A percentile compares a stretch with the other conserved stretches of the same genome.
phyloP scores from a whole-genome alignment of 2,329 filamentous ascomycete genomes.

The Nigrospora sphaerica region DNA sequence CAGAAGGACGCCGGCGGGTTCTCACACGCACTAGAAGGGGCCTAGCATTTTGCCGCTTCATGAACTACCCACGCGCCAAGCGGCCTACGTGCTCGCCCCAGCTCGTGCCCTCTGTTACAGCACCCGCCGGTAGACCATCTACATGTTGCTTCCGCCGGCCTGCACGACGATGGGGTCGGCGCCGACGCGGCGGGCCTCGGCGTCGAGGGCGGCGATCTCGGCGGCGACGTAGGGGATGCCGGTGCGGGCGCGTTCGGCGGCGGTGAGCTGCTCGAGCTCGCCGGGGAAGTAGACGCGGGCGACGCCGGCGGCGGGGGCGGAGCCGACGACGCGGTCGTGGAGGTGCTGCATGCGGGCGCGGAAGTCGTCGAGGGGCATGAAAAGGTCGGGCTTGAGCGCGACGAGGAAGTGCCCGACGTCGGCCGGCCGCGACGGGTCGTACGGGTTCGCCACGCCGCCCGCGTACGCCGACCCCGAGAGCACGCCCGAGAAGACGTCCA shows the following conservation, averaged over 20 bases:
- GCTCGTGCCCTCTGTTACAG: no score
- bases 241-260: slow-evolving; percentile 40
- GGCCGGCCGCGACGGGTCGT: slow-evolving; percentile 60
- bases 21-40: no score
- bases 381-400: slow-evolving; percentile 67
- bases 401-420: slow-evolving; percentile 71
- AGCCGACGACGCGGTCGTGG: slow-evolving; percentile 44
- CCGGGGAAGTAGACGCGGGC: slow-evolving; percentile 55
- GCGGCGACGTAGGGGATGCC: slow-evolving; percentile 54
- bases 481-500: slow-evolving; percentile 82
- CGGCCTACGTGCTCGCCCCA: no score
- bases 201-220: slow-evolving; percentile 48
- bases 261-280: slow-evolving; percentile 52
- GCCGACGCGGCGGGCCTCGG: slow-evolving; percentile 40
- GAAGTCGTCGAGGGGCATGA: slow-evolving; percentile 65
- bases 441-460: slow-evolving; percentile 68
- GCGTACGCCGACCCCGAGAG: slow-evolving; percentile 68
- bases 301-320: slow-evolving; percentile 47
- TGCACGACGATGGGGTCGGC: slow-evolving; percentile 18
- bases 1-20: no score
- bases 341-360: slow-evolving; percentile 51
- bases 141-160: no score
- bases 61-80: no score
- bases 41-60: no score
- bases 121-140: no score